Base-by-base conservation (phyloP, 495 filamentous ascomycete genomes). In the Rostrohypoxylon terebratum region DNA sequence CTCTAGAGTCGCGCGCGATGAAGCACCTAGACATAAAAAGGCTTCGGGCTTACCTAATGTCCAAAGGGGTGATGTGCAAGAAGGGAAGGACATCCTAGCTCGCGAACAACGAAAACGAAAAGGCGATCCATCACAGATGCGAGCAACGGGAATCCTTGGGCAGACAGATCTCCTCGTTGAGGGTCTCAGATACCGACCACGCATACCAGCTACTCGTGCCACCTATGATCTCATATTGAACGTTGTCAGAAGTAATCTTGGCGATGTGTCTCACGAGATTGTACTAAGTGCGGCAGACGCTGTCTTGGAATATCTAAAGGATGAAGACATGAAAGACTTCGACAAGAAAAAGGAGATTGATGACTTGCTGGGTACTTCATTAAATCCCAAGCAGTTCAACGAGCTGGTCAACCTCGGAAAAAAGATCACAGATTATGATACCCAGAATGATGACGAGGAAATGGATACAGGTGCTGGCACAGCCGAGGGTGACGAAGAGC, bases 261-360 rank as follows among this genome's bases (percentile, higher is more conserved):
- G 96, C 40, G 96, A 98, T 81, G 96, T 98, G 9, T 91, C 94
- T 7, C 93, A 95, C 57, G 92, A 95, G 77, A 90, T 97, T 50
- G 93, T 96, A 53, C 88, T 93, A 59, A 98, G 96, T 78, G 96
- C 96, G n/a, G 94, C 96, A 25, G 96, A 99, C 82, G 94, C 93
- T 1, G 89, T 93, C 1, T 82, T 99, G 21, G 94, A 99, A 77
- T 90, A 89, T 54, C 87, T 99, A 36, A 99, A 98, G 80, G 93
- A 98, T 71, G 94, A 97, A 65, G 90, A 94, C 50, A 88, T 97
- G 83, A 99, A 97, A 81, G 96, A 99, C 77, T 94, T 96, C 61
- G 96, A 98, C 78, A 98, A 97, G 83, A 98, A 98, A 82, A 97
- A 95, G 82, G 94, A 97, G 75, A 89, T 99, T 40, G 96, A 98